Base-by-base conservation (phyloP, 129 eudicot genomes). In the Tagetes patula region DNA sequence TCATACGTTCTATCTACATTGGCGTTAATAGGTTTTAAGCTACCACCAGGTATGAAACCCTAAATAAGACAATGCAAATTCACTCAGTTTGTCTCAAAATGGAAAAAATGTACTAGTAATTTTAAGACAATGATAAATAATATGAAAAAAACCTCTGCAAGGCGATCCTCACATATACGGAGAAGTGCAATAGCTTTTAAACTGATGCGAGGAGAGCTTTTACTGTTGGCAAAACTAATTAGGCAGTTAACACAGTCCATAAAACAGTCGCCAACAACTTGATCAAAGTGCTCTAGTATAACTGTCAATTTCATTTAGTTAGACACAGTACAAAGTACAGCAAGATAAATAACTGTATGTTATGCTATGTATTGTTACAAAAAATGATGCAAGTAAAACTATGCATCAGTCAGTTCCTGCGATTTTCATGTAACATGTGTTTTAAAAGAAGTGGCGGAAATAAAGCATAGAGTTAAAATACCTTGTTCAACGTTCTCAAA, bases 101-200 rank as follows among this genome's bases (percentile, higher is more conserved):
- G 58, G 30, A 38, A 60, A 60, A 53, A 32, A 27, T 20, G 61
- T 40, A 55, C 27, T 11, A 65, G 4, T 74, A 48, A 37, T 20
- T 37, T 5, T 30, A 10, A 49, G 37, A 10, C 39, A 11, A 5
- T 9, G 6, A 74, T 49, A 61, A 27, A 39, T 48, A 64, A 6
- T 39, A 71, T 31, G 62, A 70, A 64, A 65, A 77, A 81, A 80
- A 92, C 98, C 98, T 92, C 98, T 38, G 98, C 94, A 80, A 92
- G 98, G 69, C 98, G 98, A 82, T 92, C 98, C 79, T 92, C 98
- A 69, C 98, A 92, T 65, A 92, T 92, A 58, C 98, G 98, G 63
- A 92, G 93, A 49, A 92, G 95, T 33, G 98, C 98, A 82, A 92
- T 92, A 65, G 98, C 95, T 89, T 92, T 92, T 72, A 92, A 86